Conservation (phyloP, 1,284 basidiomycete genomes). For the Stygiomarasmius scandens region DNA sequence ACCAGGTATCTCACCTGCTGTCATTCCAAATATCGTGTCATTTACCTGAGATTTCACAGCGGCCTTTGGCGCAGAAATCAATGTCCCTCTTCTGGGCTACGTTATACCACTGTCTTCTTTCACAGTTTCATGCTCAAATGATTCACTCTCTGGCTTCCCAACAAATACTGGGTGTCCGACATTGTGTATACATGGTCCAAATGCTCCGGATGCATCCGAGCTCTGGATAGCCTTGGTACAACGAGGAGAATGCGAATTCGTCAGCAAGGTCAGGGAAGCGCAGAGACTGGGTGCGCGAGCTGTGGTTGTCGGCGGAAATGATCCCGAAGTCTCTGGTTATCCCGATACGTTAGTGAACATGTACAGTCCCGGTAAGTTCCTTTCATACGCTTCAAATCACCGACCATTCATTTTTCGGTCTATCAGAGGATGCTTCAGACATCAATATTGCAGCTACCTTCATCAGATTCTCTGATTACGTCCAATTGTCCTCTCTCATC, state of each 20-base stretch:
- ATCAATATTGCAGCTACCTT: slow-evolving; percentile 73
- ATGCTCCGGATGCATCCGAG: slow-evolving; percentile 59
- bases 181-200: slow-evolving; percentile 57
- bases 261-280: slow-evolving; percentile 82
- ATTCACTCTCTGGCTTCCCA: slow-evolving; percentile 16
- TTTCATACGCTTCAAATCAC: slow-evolving; percentile 1
- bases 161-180: slow-evolving; percentile 66
- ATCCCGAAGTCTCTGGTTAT: slow-evolving; percentile 62
- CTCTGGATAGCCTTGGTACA: slow-evolving; percentile 87
- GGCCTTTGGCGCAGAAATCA: slow-evolving; percentile 74
- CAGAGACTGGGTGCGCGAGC: slow-evolving; percentile 83
- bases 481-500: slow-evolving; percentile 60
- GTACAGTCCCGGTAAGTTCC: slow-evolving; percentile 79
- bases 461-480: slow-evolving; percentile 73
- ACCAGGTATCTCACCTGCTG: slow-evolving; percentile 38
- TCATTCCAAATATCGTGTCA: background rate
- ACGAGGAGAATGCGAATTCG: slow-evolving; percentile 85
- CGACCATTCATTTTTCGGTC: slow-evolving; percentile 8
- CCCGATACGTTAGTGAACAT: slow-evolving; percentile 86
- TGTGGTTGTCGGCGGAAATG: slow-evolving; percentile 86
- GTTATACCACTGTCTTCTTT: slow-evolving; percentile 78
- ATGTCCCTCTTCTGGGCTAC: slow-evolving; percentile 71
- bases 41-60: slow-evolving; percentile 44
- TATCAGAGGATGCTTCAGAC: slow-evolving; percentile 72
- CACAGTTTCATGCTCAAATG: slow-evolving; percentile 53